phyloP scores from a whole-genome alignment of 73 alveolate genomes.

The Tetrahymena malaccensis region DNA sequence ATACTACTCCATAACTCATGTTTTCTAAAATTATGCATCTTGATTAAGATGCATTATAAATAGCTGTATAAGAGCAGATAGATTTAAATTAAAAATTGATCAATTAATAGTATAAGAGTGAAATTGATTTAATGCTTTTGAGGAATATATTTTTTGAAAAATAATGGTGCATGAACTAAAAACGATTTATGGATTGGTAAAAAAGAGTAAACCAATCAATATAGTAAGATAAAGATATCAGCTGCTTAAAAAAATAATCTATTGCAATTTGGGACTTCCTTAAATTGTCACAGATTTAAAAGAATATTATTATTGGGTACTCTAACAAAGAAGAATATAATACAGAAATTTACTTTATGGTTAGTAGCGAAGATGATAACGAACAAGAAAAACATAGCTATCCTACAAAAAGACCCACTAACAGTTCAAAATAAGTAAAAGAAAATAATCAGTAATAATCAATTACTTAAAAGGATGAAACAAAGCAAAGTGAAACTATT shows the following conservation, averaged over 20 bases:
- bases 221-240: neutral
- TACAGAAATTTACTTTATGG: neutral
- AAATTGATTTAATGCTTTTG: neutral
- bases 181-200: neutral
- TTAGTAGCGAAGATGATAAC: neutral
- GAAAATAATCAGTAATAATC: neutral
- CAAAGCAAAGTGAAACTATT: neutral
- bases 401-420: neutral
- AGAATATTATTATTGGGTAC: neutral
- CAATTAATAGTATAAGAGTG: neutral
- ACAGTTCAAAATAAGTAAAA: neutral
- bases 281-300: neutral
- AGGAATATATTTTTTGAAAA: neutral
- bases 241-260: neutral
- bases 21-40: neutral
- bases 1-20: neutral
- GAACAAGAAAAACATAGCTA: neutral
- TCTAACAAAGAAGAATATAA: neutral
- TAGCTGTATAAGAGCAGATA: neutral
- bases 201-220: neutral
- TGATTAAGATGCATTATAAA: neutral
- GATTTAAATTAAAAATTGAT: neutral
- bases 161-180: neutral
- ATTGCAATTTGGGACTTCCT: neutral
- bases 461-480: neutral